These are phyloP conservation scores for Neurospora sp. DNA, from an alignment of 495 filamentous ascomycete species.

Conservation along the genomic window DNA sequence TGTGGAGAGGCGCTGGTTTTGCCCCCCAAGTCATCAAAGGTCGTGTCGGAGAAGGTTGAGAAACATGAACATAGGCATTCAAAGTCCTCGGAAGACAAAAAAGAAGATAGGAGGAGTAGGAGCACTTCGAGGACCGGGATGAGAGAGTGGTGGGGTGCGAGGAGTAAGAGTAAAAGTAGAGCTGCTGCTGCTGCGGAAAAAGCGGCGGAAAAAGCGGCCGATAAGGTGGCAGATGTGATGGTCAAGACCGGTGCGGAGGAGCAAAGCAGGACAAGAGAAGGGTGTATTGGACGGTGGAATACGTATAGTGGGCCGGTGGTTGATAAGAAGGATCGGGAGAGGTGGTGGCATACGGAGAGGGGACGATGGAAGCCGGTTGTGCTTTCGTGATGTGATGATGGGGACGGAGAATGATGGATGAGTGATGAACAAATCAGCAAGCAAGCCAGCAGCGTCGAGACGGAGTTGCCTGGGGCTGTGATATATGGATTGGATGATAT, in stretches of 20 bases:
- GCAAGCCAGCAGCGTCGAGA: background rate
- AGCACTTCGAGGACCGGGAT: constrained; percentile 10
- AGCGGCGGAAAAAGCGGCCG: background rate
- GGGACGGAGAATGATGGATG: background rate
- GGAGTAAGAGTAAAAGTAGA: background rate
- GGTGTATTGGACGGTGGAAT: constrained; percentile 51
- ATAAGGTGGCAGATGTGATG: background rate
- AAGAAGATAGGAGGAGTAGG: constrained; percentile 11
- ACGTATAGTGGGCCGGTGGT: constrained; percentile 20
- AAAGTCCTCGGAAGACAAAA: background rate
- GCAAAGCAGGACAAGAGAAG: constrained; percentile 23
- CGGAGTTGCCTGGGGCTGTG: background rate
- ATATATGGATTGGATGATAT: background rate
- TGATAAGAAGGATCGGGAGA: constrained; percentile 38
- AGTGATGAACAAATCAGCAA: background rate
- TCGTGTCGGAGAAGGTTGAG: background rate
- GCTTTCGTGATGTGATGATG: constrained; percentile 16
- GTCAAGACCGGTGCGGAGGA: background rate
- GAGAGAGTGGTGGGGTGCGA: constrained; percentile 13
- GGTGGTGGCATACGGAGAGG: constrained; percentile 42
- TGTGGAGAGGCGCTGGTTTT: constrained; percentile 30
- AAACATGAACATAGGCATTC: background rate
- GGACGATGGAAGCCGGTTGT: constrained; percentile 32
- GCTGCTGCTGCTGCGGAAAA: background rate
- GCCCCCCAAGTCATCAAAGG: constrained; percentile 2